Evolutionary conservation across 2,329 filamentous ascomycete species (phyloP).

Genomic region (Ophiostoma novo-ulmi): DNA sequence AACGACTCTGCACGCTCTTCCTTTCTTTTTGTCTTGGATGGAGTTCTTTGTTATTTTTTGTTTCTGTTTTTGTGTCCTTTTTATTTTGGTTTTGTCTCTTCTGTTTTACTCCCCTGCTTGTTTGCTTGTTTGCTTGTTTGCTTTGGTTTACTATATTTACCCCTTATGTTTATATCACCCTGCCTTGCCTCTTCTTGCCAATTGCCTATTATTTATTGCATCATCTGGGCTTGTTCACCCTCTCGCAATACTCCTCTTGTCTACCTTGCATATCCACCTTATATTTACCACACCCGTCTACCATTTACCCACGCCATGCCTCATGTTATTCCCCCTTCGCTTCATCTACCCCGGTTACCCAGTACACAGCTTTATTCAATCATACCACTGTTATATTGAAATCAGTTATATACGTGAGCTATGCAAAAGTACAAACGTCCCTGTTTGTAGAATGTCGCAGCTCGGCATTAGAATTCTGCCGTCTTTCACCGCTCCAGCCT

Average conservation of each 20-base stretch:
- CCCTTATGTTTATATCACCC: conserved; percentile 11
- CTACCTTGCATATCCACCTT: not conserved
- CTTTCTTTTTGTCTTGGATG: conserved; percentile 14
- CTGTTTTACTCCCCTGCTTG: conserved; percentile 5
- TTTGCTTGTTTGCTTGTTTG: not conserved
- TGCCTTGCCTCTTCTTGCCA: not conserved
- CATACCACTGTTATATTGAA: not conserved
- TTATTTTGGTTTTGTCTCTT: not conserved
- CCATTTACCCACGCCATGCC: not conserved
- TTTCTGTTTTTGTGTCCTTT: not conserved
- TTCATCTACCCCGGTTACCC: conserved; percentile 5
- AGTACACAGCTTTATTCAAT: conserved; percentile 6
- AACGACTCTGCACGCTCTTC: not conserved
- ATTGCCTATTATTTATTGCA: not conserved
- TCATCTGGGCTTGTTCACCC: not conserved
- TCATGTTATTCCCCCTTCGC: conserved; percentile 2
- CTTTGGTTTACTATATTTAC: not conserved
- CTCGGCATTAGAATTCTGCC: conserved; percentile 7
- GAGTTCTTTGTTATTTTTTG: conserved; percentile 14
- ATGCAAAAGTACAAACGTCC: not conserved
- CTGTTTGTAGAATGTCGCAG: not conserved
- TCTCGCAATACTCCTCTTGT: not conserved
- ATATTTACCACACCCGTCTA: not conserved
- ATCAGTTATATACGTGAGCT: not conserved
- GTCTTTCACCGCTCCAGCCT: not conserved